Conservation (phyloP, 495 filamentous ascomycete genomes). For the Recurvomyces mirabilis region DNA sequence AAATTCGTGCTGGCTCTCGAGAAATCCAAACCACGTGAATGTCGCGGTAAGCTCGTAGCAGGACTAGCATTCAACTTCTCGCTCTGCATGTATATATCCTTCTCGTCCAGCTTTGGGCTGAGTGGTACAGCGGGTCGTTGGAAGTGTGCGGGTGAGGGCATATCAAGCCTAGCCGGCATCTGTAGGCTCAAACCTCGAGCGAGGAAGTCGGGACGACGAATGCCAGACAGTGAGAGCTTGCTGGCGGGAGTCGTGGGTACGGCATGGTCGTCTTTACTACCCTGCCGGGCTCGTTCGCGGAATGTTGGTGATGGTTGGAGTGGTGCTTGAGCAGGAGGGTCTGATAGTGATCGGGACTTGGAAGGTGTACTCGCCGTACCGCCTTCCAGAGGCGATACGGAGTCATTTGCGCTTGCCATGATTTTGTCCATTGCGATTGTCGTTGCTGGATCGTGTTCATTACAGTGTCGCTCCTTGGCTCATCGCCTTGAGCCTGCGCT, state of each 20-base stretch:
- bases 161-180: constrained; percentile 49
- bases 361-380: constrained; percentile 12
- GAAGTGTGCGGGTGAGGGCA: constrained; percentile 25
- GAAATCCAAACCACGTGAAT: constrained; percentile 81
- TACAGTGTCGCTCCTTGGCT: no score
- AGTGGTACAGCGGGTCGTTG: constrained; percentile 43
- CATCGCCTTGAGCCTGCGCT: no score
- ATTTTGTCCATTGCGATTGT: no score
- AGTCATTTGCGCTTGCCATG: no score
- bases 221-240: constrained; percentile 38
- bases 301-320: constrained; percentile 56
- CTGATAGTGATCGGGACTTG: constrained; percentile 35
- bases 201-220: constrained; percentile 45
- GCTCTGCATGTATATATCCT: constrained; percentile 51
- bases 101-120: constrained; percentile 74
- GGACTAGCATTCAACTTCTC: constrained; percentile 45
- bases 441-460: no score
- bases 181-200: constrained; percentile 59
- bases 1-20: constrained; percentile 89
- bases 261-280: constrained; percentile 73
- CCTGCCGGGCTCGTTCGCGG: constrained; percentile 39
- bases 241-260: constrained; percentile 42
- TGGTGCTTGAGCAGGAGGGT: constrained; percentile 24
- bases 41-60: constrained; percentile 71
- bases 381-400: no score